Percentiles rank a stretch among this genome's conserved stretches.
Evolutionary conservation across 129 eudicot genomes (phyloP).

Genomic region (Tagetes patula): DNA sequence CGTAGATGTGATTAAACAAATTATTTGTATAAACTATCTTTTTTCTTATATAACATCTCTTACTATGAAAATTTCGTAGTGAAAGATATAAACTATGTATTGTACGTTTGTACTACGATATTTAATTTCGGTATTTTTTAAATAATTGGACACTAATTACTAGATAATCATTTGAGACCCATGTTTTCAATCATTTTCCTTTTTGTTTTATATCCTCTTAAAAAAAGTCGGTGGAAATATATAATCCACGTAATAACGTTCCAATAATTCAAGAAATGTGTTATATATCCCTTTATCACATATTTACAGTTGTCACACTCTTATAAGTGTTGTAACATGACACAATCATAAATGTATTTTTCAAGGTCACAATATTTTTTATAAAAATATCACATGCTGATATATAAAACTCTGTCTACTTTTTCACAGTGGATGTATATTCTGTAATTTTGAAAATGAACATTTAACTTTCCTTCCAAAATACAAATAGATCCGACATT

Average conservation of each 20-base stretch:
- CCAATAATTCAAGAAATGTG: not conserved
- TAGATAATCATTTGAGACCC: slow-evolving; percentile 27
- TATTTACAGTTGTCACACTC: not conserved
- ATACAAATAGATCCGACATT: too few relatives aligned
- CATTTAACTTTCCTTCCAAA: too few relatives aligned
- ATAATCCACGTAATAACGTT: not conserved
- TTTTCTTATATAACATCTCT: too few relatives aligned
- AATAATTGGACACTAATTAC: not conserved
- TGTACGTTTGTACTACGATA: too few relatives aligned
- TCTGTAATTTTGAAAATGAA: too few relatives aligned
- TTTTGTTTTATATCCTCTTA: slow-evolving; percentile 19
- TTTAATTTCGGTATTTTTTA: too few relatives aligned
- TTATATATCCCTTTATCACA: too few relatives aligned
- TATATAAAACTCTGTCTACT: not conserved
- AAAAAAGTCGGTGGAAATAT: slow-evolving; percentile 32
- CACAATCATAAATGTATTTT: not conserved
- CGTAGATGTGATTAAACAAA: too few relatives aligned
- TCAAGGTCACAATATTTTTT: not conserved
- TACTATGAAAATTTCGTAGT: too few relatives aligned
- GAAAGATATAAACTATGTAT: too few relatives aligned
- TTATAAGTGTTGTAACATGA: not conserved
- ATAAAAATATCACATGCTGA: not conserved
- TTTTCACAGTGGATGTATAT: not conserved
- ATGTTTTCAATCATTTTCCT: slow-evolving; percentile 36
- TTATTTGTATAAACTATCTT: too few relatives aligned